Evolutionary conservation across 2,329 filamentous ascomycete species (phyloP).

Genomic region (Talaromyces verruculosus): DNA sequence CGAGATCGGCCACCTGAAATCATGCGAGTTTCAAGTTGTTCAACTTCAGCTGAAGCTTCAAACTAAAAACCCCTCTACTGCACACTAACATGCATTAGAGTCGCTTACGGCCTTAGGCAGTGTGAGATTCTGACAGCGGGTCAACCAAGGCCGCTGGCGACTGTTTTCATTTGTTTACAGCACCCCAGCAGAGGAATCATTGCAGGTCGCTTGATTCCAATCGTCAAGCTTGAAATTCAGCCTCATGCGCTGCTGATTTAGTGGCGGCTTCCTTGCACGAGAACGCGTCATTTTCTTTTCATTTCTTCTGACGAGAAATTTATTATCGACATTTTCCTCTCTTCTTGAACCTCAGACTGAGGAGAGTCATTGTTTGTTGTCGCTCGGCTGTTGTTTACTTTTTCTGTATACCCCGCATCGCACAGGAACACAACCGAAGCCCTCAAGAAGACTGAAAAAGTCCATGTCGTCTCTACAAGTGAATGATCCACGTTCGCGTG

Average conservation of each 20-base stretch:
- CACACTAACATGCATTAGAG: constrained; percentile 2
- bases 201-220: constrained; percentile 2
- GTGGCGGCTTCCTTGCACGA: not conserved
- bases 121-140: not conserved
- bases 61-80: not conserved
- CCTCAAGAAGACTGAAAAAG: not conserved
- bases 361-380: not conserved
- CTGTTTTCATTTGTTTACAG: constrained; percentile 5
- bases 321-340: not conserved
- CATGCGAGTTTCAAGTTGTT: not conserved
- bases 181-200: not conserved
- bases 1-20: not conserved
- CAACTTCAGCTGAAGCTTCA: constrained; percentile 4
- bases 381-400: not conserved
- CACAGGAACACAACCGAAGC: not conserved
- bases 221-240: constrained; percentile 20
- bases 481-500: constrained; percentile 44
- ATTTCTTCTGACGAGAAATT: not conserved
- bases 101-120: not conserved
- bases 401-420: constrained; percentile 12
- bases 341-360: not conserved
- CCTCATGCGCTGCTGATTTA: constrained; percentile 17
- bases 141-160: not conserved
- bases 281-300: not conserved
- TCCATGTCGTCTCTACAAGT: constrained; percentile 40